These are phyloP conservation scores for Mollisiaceae sp. DNA, from an alignment of 2,329 filamentous ascomycete genomes.

Conservation along the genomic window DNA sequence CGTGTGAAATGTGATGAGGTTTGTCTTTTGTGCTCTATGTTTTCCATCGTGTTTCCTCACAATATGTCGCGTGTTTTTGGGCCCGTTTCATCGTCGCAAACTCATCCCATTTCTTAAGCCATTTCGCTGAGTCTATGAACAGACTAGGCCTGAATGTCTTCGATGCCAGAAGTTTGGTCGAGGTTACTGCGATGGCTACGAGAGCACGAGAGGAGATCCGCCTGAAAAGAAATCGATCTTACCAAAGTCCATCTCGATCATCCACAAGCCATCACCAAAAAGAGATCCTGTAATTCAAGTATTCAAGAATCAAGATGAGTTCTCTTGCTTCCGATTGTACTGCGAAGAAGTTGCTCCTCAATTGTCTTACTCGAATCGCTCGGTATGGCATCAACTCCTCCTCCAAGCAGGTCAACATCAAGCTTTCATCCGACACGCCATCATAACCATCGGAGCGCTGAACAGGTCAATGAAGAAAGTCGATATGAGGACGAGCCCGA, in stretches of 20 bases:
- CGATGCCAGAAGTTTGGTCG: constrained; percentile 61
- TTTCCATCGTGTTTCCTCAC: background rate
- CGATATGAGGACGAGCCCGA: background rate
- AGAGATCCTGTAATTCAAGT: constrained; percentile 20
- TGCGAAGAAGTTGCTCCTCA: constrained; percentile 29
- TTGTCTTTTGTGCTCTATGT: background rate
- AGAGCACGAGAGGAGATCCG: constrained; percentile 8
- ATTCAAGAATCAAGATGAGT: constrained; percentile 27
- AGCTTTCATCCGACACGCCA: constrained; percentile 34
- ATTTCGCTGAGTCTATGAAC: background rate
- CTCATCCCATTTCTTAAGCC: background rate
- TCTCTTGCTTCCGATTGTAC: constrained; percentile 26
- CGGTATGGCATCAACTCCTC: constrained; percentile 32
- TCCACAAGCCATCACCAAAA: constrained; percentile 10
- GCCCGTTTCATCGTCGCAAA: background rate
- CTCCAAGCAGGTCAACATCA: constrained; percentile 31
- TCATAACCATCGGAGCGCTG: constrained; percentile 35
- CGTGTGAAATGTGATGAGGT: constrained; percentile 68
- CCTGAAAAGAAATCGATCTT: constrained; percentile 13
- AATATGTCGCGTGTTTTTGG: background rate
- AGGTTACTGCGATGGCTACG: constrained; percentile 63
- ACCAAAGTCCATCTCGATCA: constrained; percentile 7
- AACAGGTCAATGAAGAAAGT: constrained; percentile 22
- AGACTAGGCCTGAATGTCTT: constrained; percentile 59
- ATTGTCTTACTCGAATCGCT: constrained; percentile 22